phyloP scores from a whole-genome alignment of 768 basidiomycete species.

The Thelephora aurantiotincta region DNA sequence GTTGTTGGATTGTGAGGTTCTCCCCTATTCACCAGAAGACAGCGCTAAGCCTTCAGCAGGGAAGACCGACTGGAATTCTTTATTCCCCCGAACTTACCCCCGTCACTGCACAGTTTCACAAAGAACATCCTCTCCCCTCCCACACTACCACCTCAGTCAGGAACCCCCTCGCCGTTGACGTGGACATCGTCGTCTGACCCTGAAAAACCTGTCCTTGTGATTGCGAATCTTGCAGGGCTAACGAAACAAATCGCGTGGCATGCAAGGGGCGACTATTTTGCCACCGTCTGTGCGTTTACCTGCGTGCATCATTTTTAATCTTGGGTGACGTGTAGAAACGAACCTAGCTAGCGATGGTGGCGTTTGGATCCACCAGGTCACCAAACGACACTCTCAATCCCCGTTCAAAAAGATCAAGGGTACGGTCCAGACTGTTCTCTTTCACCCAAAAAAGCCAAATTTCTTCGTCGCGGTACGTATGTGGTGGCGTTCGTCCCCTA shows the following conservation, averaged over 20 bases:
- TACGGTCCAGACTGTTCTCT: slow-evolving; percentile 75
- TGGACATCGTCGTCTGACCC: slow-evolving; percentile 48
- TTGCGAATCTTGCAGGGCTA: slow-evolving; percentile 45
- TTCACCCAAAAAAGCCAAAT: slow-evolving; percentile 89
- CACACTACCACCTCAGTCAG: slow-evolving; percentile 42
- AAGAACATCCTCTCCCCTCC: slow-evolving; percentile 48
- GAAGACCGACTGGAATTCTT: slow-evolving; percentile 72
- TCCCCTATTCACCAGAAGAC: background rate
- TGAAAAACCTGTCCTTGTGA: slow-evolving; percentile 34
- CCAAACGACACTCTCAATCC: slow-evolving; percentile 89
- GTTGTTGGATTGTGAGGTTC: slow-evolving; percentile 61
- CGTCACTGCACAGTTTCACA: slow-evolving; percentile 40
- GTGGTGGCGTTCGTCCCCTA: background rate
- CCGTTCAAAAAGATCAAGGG: slow-evolving; percentile 97
- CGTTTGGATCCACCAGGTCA: slow-evolving; percentile 93
- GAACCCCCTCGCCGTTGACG: slow-evolving; percentile 50
- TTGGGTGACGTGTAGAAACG: slow-evolving; percentile 1
- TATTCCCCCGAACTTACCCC: slow-evolving; percentile 65
- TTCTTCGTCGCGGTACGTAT: slow-evolving; percentile 90
- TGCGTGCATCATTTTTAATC: slow-evolving; percentile 1
- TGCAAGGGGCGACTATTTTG: slow-evolving; percentile 86
- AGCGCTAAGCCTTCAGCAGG: slow-evolving; percentile 23
- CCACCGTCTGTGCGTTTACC: slow-evolving; percentile 76
- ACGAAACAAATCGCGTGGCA: slow-evolving; percentile 87
- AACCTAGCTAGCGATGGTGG: slow-evolving; percentile 51